These are phyloP conservation scores for Trichoderma atroviride DNA, from an alignment of 2,329 filamentous ascomycete genomes.

Conservation along the genomic window DNA sequence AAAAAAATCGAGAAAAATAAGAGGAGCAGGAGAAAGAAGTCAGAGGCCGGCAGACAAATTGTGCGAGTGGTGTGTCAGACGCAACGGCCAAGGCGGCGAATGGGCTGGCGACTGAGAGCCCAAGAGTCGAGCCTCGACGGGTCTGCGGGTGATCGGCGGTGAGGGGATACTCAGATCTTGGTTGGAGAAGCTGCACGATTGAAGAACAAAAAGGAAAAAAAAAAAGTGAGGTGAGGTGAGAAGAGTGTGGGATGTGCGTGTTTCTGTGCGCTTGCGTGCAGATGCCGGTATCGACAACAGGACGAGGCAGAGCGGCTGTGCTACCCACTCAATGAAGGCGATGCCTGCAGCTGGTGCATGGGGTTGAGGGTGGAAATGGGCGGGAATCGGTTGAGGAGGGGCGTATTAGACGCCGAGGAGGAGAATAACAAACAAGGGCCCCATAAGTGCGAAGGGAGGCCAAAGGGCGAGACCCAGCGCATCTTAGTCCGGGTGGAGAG, in stretches of 20 bases:
- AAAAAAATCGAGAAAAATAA: neutral
- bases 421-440: neutral
- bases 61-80: neutral
- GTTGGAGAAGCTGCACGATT: conserved; percentile 20
- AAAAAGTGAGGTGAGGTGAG: conserved; percentile 3
- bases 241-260: conserved; percentile 12
- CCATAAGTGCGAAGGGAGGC: neutral
- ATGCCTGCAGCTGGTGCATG: neutral
- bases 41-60: neutral
- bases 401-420: neutral
- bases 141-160: conserved; percentile 28
- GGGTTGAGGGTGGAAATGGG: neutral
- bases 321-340: conserved; percentile 11
- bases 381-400: neutral
- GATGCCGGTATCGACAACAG: conserved; percentile 4
- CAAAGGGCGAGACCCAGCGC: neutral
- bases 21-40: neutral
- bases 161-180: conserved; percentile 24
- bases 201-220: neutral
- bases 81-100: conserved; percentile 4
- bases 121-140: conserved; percentile 19
- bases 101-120: neutral
- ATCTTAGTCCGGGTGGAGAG: neutral
- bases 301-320: conserved; percentile 19
- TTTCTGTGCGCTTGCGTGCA: conserved; percentile 2